phyloP scores from a whole-genome alignment of 2,329 filamentous ascomycete species.

The Hirsutella thompsonii region DNA sequence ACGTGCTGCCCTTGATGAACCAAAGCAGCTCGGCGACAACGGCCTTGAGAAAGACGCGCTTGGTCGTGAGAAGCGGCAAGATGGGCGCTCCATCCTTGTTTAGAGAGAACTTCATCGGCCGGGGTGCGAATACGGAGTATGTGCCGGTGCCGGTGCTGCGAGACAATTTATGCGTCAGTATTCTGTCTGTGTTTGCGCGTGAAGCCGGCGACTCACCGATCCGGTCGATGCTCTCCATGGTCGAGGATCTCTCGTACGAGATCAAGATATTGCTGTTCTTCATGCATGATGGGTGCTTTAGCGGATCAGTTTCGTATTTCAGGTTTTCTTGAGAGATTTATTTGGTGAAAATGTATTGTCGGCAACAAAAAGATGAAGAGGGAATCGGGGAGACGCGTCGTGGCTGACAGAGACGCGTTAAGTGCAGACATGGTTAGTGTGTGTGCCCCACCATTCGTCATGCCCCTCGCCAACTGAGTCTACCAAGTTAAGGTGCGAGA shows the following conservation, averaged over 20 bases:
- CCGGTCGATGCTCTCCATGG: slow-evolving; percentile 75
- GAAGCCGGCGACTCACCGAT: slow-evolving; percentile 44
- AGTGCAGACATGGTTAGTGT: too few relatives aligned
- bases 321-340: too few relatives aligned
- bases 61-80: slow-evolving; percentile 90
- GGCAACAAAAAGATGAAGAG: too few relatives aligned
- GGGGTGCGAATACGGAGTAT: slow-evolving; percentile 75
- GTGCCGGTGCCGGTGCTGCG: slow-evolving; percentile 84
- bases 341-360: too few relatives aligned
- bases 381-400: too few relatives aligned
- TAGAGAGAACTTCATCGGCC: slow-evolving; percentile 76
- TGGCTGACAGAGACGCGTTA: too few relatives aligned
- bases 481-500: too few relatives aligned
- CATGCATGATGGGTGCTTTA: too few relatives aligned
- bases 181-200: not conserved
- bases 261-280: slow-evolving; percentile 90
- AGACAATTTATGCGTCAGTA: not conserved
- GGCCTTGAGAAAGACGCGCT: slow-evolving; percentile 86
- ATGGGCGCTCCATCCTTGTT: slow-evolving; percentile 49
- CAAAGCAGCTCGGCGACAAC: slow-evolving; percentile 89
- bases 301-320: not conserved
- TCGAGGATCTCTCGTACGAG: slow-evolving; percentile 76
- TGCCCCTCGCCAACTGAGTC: too few relatives aligned
- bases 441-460: too few relatives aligned
- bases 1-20: slow-evolving; percentile 82